Conservation (phyloP, 2,329 filamentous ascomycete species). For the Venturia oleaginea region DNA sequence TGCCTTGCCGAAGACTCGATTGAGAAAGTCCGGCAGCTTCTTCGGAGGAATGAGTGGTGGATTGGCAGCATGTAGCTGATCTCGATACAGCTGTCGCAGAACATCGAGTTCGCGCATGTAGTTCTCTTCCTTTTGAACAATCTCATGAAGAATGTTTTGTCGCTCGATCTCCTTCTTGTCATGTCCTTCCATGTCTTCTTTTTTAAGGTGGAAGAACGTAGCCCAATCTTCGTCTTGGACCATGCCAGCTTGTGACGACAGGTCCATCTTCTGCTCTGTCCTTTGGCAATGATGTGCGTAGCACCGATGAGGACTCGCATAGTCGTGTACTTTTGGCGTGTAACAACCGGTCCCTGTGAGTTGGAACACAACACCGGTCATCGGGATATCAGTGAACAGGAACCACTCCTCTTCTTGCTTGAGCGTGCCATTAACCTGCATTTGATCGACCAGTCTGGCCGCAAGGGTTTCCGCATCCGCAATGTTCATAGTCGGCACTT, state of each 20-base stretch:
- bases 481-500: slow-evolving; percentile 97
- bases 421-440: slow-evolving; percentile 70
- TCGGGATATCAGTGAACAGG: slow-evolving; percentile 70
- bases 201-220: slow-evolving; percentile 76
- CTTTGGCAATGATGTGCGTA: slow-evolving; percentile 92
- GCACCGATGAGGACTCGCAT: slow-evolving; percentile 63
- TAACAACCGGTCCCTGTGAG: slow-evolving; percentile 89
- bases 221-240: slow-evolving; percentile 72
- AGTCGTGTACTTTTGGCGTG: slow-evolving; percentile 67
- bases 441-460: slow-evolving; percentile 64
- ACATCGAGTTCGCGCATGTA: slow-evolving; percentile 88
- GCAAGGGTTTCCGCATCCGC: slow-evolving; percentile 88
- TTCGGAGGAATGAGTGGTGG: slow-evolving; percentile 75
- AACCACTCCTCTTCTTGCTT: slow-evolving; percentile 95
- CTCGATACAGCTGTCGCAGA: slow-evolving; percentile 73
- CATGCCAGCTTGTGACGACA: slow-evolving; percentile 62
- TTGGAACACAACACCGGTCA: slow-evolving; percentile 90
- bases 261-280: slow-evolving; percentile 87
- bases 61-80: slow-evolving; percentile 62
- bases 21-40: slow-evolving; percentile 69
- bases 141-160: slow-evolving; percentile 91
- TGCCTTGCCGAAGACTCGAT: slow-evolving; percentile 81
- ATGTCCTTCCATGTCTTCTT: slow-evolving; percentile 61
- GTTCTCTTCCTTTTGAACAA: slow-evolving; percentile 83
- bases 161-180: slow-evolving; percentile 82